These are phyloP conservation scores for Rhodomyrtus psidioides DNA, from an alignment of 441 rosid genomes.

Conservation along the genomic window DNA sequence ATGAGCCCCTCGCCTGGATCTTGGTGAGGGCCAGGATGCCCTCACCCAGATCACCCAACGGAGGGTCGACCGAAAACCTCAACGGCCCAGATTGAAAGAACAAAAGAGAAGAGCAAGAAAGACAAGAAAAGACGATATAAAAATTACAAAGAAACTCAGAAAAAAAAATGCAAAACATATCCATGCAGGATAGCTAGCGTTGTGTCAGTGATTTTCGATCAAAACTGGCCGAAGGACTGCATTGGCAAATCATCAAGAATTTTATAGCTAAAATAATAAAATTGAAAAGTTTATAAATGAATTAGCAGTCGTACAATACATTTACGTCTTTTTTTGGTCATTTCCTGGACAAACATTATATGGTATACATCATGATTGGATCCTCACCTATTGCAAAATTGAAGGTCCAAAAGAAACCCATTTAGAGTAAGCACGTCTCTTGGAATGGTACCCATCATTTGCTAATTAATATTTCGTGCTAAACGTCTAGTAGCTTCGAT, in stretches of 20 bases:
- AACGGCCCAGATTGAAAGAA: too few species aligned
- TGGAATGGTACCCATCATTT: background rate
- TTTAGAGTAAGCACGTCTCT: background rate
- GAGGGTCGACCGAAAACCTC: background rate
- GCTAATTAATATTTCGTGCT: background rate
- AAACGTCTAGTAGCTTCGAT: too few species aligned
- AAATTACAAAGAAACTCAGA: background rate
- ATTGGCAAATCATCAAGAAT: background rate
- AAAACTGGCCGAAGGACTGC: too few species aligned
- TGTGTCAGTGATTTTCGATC: rapidly evolving
- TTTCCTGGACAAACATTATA: background rate
- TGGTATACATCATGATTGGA: background rate
- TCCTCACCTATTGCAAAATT: background rate
- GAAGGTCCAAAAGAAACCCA: background rate
- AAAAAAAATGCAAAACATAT: background rate
- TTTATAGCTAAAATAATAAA: background rate
- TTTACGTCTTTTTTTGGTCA: background rate
- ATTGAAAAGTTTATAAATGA: background rate
- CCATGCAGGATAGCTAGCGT: rapidly evolving
- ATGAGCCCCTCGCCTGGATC: background rate
- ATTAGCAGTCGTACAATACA: rapidly evolving
- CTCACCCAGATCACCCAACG: background rate
- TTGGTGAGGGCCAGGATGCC: background rate
- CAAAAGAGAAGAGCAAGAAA: too few species aligned
- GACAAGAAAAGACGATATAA: background rate